Evolutionary conservation across 1,284 basidiomycete species (phyloP).

Genomic region (Rhodotorula sp.): DNA sequence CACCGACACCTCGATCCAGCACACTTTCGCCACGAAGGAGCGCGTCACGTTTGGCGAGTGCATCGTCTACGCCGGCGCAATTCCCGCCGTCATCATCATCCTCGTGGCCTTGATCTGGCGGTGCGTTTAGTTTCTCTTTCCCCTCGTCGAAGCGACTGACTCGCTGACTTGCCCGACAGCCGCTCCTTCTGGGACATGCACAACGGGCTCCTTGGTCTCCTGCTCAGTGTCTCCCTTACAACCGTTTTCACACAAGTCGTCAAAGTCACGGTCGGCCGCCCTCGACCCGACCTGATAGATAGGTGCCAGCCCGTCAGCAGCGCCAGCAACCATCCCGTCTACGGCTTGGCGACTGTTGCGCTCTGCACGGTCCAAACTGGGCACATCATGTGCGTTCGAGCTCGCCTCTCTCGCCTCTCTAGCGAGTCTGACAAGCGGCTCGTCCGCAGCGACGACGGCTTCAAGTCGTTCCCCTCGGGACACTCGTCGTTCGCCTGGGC

Average conservation of each 20-base stretch:
- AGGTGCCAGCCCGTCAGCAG: slow-evolving; percentile 60
- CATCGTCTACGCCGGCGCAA: slow-evolving; percentile 63
- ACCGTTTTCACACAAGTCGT: slow-evolving; percentile 72
- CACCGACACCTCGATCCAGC: slow-evolving; percentile 66
- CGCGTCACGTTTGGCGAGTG: slow-evolving; percentile 68
- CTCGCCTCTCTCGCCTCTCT: not conserved
- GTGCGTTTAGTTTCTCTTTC: too few relatives aligned
- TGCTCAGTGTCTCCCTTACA: slow-evolving; percentile 67
- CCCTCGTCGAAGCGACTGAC: too few relatives aligned
- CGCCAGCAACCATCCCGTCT: slow-evolving; percentile 59
- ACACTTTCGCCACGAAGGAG: slow-evolving; percentile 75
- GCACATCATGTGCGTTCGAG: slow-evolving; percentile 10
- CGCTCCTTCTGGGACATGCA: slow-evolving; percentile 87
- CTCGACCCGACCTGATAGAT: slow-evolving; percentile 56
- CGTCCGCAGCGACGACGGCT: slow-evolving; percentile 65
- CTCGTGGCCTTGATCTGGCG: slow-evolving; percentile 68
- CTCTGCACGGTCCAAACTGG: slow-evolving; percentile 64
- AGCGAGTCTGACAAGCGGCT: not conserved
- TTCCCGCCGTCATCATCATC: slow-evolving; percentile 65
- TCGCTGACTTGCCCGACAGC: too few relatives aligned
- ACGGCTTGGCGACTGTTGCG: slow-evolving; percentile 63
- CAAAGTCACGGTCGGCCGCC: slow-evolving; percentile 85
- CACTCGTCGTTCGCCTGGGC: slow-evolving; percentile 78
- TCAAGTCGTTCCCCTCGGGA: slow-evolving; percentile 85
- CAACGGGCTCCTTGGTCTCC: slow-evolving; percentile 63